A percentile compares a stretch with the other conserved stretches of the same genome.
Evolutionary conservation across 306 rosid species (phyloP).

Genomic region (Vigna radiata): DNA sequence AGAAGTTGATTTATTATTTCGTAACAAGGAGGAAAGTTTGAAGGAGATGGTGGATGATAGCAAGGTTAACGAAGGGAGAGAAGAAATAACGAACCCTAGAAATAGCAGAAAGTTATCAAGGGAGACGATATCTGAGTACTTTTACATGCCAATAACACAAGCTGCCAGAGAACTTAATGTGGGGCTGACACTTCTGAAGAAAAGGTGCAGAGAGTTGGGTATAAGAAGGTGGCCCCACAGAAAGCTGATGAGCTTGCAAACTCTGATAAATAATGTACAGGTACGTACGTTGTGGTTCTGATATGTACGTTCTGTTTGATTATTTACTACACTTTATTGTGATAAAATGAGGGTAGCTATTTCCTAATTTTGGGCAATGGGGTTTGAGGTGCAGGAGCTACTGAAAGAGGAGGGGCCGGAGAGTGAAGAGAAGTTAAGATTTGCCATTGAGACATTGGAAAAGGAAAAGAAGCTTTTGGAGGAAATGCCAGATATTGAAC

Average conservation of each 20-base stretch:
- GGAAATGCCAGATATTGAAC: constrained; percentile 74
- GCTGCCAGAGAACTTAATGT: constrained; percentile 83
- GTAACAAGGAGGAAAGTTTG: constrained; percentile 28
- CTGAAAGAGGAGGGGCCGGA: constrained; percentile 55
- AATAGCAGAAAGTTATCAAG: constrained; percentile 55
- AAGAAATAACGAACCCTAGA: constrained; percentile 34
- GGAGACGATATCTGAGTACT: constrained; percentile 61
- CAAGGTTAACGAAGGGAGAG: constrained; percentile 23
- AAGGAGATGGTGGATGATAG: constrained; percentile 16
- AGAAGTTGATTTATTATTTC: not conserved
- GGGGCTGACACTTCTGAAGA: constrained; percentile 81
- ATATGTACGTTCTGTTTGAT: not conserved
- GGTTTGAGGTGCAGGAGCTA: constrained; percentile 50
- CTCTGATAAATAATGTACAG: constrained; percentile 73
- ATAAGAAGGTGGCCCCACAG: constrained; percentile 93
- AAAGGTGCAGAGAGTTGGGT: constrained; percentile 86
- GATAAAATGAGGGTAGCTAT: not conserved
- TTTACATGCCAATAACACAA: constrained; percentile 81
- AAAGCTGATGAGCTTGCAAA: constrained; percentile 82
- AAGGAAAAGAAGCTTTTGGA: constrained; percentile 77
- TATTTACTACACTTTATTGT: not conserved
- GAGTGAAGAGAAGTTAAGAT: constrained; percentile 55
- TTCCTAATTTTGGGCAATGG: not conserved
- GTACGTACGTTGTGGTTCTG: constrained; percentile 48
- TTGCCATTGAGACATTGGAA: constrained; percentile 65